These are phyloP conservation scores for Vanrija humicola DNA, from an alignment of 1,284 basidiomycete genomes.

Conservation along the genomic window DNA sequence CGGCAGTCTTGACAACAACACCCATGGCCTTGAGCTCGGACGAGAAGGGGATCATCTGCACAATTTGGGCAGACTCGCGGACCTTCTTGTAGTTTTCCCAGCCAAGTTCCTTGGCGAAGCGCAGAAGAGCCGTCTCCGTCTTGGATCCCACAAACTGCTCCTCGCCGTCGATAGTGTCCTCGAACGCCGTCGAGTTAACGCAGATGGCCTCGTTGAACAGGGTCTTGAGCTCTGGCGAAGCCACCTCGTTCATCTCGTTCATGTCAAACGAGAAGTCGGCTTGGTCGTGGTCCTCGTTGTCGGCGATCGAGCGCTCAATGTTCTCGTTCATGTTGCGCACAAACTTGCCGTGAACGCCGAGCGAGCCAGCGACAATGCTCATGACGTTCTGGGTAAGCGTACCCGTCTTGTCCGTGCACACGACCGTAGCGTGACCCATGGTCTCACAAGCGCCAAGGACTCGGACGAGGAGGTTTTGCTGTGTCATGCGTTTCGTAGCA, in stretches of 20 bases:
- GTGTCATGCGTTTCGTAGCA: constrained; percentile 94
- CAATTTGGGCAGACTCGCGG: constrained; percentile 62
- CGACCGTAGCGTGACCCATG: constrained; percentile 95
- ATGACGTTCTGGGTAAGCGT: constrained; percentile 90
- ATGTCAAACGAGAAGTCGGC: constrained; percentile 83
- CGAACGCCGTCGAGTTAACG: constrained; percentile 94
- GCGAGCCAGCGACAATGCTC: constrained; percentile 91
- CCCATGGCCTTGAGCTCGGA: constrained; percentile 96
- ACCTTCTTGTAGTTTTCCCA: constrained; percentile 74
- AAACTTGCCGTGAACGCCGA: constrained; percentile 92
- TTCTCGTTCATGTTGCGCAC: constrained; percentile 75
- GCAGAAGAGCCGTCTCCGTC: constrained; percentile 89
- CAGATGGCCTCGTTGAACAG: constrained; percentile 84
- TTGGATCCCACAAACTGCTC: constrained; percentile 84
- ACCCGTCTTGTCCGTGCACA: constrained; percentile 87
- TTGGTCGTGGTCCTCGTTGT: constrained; percentile 47
- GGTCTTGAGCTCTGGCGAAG: constrained; percentile 61
- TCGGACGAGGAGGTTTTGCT: constrained; percentile 89
- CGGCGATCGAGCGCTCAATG: constrained; percentile 67
- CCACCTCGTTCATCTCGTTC: constrained; percentile 60
- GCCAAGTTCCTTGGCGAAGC: constrained; percentile 78
- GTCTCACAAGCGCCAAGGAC: constrained; percentile 95
- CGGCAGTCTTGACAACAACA: constrained; percentile 66
- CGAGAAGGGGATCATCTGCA: constrained; percentile 93
- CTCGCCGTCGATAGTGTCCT: constrained; percentile 70